phyloP scores from a whole-genome alignment of 2,329 filamentous ascomycete genomes.

The Claviceps sp. region DNA sequence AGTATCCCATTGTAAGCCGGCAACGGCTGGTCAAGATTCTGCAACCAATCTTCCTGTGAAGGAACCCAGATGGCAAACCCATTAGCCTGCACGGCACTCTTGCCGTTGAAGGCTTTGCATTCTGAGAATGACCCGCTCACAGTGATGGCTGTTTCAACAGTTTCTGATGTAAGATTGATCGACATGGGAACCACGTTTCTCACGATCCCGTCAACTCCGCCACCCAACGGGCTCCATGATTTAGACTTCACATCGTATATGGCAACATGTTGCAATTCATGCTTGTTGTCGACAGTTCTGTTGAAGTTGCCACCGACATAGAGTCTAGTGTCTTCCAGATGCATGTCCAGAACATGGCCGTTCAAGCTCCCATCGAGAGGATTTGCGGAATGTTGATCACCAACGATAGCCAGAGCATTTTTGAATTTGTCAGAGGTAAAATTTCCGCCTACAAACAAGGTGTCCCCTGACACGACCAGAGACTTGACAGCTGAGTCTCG shows the following conservation, averaged over 20 bases:
- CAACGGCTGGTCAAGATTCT: constrained; percentile 54
- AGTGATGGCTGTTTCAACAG: constrained; percentile 60
- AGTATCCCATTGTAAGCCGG: constrained; percentile 61
- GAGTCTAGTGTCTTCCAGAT: constrained; percentile 49
- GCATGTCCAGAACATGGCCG: constrained; percentile 59
- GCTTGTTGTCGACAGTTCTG: constrained; percentile 47
- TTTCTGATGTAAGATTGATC: constrained; percentile 60
- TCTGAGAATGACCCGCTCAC: constrained; percentile 69
- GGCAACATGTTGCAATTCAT: constrained; percentile 63
- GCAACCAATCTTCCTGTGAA: constrained; percentile 73
- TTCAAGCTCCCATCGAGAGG: constrained; percentile 64
- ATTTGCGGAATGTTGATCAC: constrained; percentile 45
- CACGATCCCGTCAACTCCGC: constrained; percentile 73
- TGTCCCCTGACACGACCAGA: constrained; percentile 50
- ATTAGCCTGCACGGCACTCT: constrained; percentile 44
- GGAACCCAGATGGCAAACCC: constrained; percentile 91
- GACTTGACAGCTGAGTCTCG: constrained; percentile 53
- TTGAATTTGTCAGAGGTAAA: constrained; percentile 56
- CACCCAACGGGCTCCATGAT: constrained; percentile 66
- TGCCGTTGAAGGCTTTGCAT: constrained; percentile 54
- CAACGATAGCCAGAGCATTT: constrained; percentile 64
- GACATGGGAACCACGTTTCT: constrained; percentile 59
- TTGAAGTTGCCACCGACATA: constrained; percentile 82
- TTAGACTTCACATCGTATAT: constrained; percentile 57
- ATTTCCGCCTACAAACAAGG: constrained; percentile 69